A percentile compares a stretch with the other conserved stretches of the same genome.
Conservation (phyloP, 2,329 filamentous ascomycete genomes). For the Xylaria sp. region DNA sequence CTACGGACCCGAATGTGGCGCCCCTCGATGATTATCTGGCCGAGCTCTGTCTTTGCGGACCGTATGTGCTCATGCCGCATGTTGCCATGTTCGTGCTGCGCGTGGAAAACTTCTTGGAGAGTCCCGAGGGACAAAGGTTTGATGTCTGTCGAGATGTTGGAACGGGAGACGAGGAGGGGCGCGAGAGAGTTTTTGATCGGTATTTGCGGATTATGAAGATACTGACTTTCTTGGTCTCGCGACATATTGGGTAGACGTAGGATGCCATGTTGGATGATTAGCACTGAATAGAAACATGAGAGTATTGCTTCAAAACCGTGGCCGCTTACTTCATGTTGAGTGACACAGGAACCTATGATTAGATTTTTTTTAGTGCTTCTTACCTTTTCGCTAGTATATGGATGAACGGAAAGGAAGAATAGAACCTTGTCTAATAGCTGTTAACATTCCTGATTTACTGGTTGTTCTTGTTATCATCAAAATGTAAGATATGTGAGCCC, state of each 20-base stretch:
- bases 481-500: too few species aligned
- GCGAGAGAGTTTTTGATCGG: conserved; percentile 19
- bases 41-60: not conserved
- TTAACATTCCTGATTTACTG: too few species aligned
- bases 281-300: too few species aligned
- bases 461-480: too few species aligned
- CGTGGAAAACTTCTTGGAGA: conserved; percentile 4
- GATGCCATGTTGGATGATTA: too few species aligned
- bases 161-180: not conserved
- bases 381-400: too few species aligned
- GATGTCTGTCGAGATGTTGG: not conserved
- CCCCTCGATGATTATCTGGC: conserved; percentile 11
- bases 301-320: not conserved
- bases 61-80: conserved; percentile 26
- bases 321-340: too few species aligned
- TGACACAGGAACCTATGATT: too few species aligned
- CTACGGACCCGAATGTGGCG: not conserved
- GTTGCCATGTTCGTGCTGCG: conserved; percentile 22
- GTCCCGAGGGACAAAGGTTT: not conserved
- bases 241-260: not conserved
- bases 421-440: too few species aligned
- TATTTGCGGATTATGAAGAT: conserved; percentile 17
- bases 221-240: conserved; percentile 14
- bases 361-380: too few species aligned
- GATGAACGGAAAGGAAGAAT: too few species aligned